Evolutionary conservation across 768 basidiomycete genomes (phyloP), one percentile per base, ranked within the genome.

Genomic region (Suillus fuscotomentosus): DNA sequence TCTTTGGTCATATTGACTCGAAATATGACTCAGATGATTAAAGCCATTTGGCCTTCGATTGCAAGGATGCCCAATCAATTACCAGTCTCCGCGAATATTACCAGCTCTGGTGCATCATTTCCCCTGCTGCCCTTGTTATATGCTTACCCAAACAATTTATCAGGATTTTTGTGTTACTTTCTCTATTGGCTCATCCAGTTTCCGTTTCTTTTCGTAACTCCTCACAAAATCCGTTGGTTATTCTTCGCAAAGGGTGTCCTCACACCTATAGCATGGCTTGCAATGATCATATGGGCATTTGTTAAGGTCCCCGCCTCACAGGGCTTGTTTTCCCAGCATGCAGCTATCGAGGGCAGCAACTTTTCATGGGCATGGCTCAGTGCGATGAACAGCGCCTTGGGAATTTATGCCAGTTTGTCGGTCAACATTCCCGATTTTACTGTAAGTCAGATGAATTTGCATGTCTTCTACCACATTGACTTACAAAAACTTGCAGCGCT

Each of bases 351-450:
- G 5, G 92, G 91, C 2, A 80, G 82, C 61, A 77, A 78, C 11
- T 78, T 88, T 50, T 82, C 84, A 11, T 93, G 91, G 89, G 88
- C 85, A 5, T 95, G 91, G 91, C 76, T 97, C 45, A 82, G 82
- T 63, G 86, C 88, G 0, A 71, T 97, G 65, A 95, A 94, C 71
- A 88, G 89, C 63, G 88, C 88, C 4, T 77, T 95, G 10, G 93
- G 91, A 0, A 82, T 83, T 63, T 95, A 89, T 74, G 81, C 89
- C 5, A 91, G 88, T 11, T 77, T 92, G 14, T 82, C 88, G 0
- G 87, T 91, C 65, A 94, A 94, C 70, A 92, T 94, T 63, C 89
- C 93, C 9, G 94, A 96, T 75, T 94, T 95, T 69, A 93, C 92
- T 15, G 78, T 81, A 64, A 60, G 76, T 36, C 56, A 41, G 7